These are phyloP conservation scores for Colletotrichum limetticola DNA, from an alignment of 2,329 filamentous ascomycete species.

Conservation along the genomic window DNA sequence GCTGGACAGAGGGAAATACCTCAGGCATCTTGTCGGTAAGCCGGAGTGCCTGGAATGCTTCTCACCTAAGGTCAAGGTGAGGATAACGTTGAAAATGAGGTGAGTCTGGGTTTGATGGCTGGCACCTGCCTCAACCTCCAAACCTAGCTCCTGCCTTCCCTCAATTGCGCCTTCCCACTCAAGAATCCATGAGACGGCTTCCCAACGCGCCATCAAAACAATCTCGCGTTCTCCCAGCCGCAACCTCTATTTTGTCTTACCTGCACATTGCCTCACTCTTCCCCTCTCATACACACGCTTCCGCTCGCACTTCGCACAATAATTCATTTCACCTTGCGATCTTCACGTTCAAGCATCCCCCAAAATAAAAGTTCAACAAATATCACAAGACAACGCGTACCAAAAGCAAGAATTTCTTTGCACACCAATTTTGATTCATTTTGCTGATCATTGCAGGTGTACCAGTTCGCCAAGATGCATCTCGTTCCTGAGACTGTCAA, in stretches of 20 bases:
- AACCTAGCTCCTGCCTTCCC: neutral
- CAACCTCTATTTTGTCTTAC: too few species aligned
- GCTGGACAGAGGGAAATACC: too few species aligned
- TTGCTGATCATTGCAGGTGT: neutral
- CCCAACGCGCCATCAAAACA: too few species aligned
- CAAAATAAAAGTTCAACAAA: neutral
- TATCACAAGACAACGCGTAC: neutral
- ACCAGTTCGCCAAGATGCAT: neutral
- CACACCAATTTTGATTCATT: neutral
- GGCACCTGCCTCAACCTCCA: neutral
- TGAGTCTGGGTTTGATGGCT: neutral
- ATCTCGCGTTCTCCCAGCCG: too few species aligned
- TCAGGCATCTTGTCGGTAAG: too few species aligned
- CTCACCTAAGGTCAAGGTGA: neutral
- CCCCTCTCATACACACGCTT: neutral
- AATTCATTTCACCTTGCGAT: neutral
- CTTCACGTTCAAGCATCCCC: neutral
- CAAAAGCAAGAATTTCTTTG: neutral
- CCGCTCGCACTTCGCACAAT: neutral
- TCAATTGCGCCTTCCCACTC: neutral
- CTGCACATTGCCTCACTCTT: too few species aligned
- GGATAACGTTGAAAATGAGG: too few species aligned
- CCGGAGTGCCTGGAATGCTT: too few species aligned
- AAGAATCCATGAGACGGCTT: neutral
- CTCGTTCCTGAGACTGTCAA: neutral